Evolutionary conservation across 2,329 filamentous ascomycete genomes (phyloP).

Genomic region (Colletotrichum australisinense): DNA sequence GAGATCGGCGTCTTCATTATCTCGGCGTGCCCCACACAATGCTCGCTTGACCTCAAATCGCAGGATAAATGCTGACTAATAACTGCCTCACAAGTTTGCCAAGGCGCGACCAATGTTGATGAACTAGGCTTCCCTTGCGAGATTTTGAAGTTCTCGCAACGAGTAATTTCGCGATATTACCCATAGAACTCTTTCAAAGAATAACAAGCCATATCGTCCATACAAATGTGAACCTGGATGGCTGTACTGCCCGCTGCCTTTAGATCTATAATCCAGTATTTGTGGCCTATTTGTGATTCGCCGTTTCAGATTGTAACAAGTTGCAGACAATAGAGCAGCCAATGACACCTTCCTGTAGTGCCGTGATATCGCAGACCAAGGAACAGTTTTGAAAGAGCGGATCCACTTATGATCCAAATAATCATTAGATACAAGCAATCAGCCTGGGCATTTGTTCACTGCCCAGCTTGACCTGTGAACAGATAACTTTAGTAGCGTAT

Average conservation of each 20-base stretch:
- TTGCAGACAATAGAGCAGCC: no score
- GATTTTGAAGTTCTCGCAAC: not conserved
- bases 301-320: no score
- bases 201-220: not conserved
- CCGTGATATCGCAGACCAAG: not conserved
- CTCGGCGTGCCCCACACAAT: not conserved
- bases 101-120: not conserved
- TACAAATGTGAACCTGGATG: not conserved
- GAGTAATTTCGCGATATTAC: not conserved
- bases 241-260: not conserved
- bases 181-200: not conserved
- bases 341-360: no score
- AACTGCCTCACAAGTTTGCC: not conserved
- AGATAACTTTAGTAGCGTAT: no score
- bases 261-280: fast-evolving
- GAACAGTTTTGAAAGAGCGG: not conserved
- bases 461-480: not conserved
- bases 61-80: not conserved
- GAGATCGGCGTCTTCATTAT: not conserved
- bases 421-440: not conserved
- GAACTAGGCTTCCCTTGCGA: not conserved
- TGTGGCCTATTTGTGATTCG: not conserved
- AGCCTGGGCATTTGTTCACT: not conserved
- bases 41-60: not conserved
- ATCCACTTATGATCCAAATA: fast-evolving